Evolutionary conservation across 495 filamentous ascomycete species (phyloP), one percentile per base, ranked within the genome.

Genomic region (Trichoderma asperelloides): DNA sequence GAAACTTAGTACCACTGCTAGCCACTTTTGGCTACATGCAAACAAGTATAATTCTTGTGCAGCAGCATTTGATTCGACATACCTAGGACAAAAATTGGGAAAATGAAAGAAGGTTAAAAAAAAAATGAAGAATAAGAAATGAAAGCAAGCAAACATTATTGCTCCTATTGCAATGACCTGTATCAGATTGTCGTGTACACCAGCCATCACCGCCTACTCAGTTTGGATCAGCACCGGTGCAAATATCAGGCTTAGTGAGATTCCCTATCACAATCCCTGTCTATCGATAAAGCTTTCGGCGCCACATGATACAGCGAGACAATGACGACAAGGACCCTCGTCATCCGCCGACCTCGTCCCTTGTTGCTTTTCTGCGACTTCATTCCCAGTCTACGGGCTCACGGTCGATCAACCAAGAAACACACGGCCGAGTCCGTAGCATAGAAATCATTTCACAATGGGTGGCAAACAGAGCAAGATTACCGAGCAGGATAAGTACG

Each of bases 401-500:
- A 55, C 27, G 51, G 41, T 49, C 18, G 3, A 39, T 25, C 30
- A 30, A 45, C 23, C 12, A 23, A 30, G 39, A 45, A 64, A 13
- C 21, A 5, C 62, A 33, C 37, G 37, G 62, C 62, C 12, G 62
- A 6, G 21, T 33, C 23, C 62, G 62, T 25, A 15, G 21, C 21
- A 18, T n/a, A 55, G 30, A 47, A 13, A 18, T 7, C 43, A 12
- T 13, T 25, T 33, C 63, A 70, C n/a, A n/a, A 70, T 66, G 60
- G 66, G 65, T 13, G 47, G 55, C 25, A 60, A 55, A 16, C 28
- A 40, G 43, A 70, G 68, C 39, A 68, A 65, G 15, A 43, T 66
- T 28, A 69, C 64, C 49, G 68, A 30, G 13, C 64, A 66, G 62
- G 68, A 69, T 49, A 69, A 62, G 67, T 69, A 62, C 63, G 67